phyloP scores from a whole-genome alignment of 2,329 filamentous ascomycete species.

The Penicillium fuscoglaucum region DNA sequence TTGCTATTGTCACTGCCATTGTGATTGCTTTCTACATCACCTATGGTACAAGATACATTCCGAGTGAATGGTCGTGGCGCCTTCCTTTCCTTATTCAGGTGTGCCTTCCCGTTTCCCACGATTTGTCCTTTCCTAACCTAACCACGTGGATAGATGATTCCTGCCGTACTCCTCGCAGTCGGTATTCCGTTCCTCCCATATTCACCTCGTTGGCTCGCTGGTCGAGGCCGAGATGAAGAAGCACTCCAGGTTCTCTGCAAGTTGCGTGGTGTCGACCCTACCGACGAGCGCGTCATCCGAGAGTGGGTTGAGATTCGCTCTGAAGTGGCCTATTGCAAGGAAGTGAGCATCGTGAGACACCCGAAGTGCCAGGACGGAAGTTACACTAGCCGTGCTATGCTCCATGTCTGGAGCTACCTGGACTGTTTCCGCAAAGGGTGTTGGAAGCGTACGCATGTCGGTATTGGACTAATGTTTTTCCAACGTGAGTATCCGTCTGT shows the following conservation, averaged over 20 bases:
- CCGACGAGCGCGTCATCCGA: conserved; percentile 46
- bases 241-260: conserved; percentile 40
- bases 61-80: conserved; percentile 38
- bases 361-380: conserved; percentile 5
- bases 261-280: conserved; percentile 45
- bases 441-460: conserved; percentile 49
- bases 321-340: conserved; percentile 50
- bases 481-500: conserved; percentile 33
- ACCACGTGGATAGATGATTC: conserved; percentile 47
- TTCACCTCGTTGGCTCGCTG: conserved; percentile 50
- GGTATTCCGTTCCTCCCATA: conserved; percentile 49
- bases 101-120: neutral
- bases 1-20: conserved; percentile 49
- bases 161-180: conserved; percentile 43
- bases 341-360: conserved; percentile 36
- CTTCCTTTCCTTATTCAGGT: conserved; percentile 13
- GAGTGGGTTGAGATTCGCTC: conserved; percentile 54
- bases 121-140: conserved; percentile 33
- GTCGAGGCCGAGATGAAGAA: conserved; percentile 43
- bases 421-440: conserved; percentile 50
- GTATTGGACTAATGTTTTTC: conserved; percentile 45
- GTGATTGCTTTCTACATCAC: conserved; percentile 57
- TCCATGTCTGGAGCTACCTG: conserved; percentile 11
- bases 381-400: conserved; percentile 5
- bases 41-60: conserved; percentile 51